phyloP scores from a whole-genome alignment of 1,284 basidiomycete species.

The Boletus sp. region DNA sequence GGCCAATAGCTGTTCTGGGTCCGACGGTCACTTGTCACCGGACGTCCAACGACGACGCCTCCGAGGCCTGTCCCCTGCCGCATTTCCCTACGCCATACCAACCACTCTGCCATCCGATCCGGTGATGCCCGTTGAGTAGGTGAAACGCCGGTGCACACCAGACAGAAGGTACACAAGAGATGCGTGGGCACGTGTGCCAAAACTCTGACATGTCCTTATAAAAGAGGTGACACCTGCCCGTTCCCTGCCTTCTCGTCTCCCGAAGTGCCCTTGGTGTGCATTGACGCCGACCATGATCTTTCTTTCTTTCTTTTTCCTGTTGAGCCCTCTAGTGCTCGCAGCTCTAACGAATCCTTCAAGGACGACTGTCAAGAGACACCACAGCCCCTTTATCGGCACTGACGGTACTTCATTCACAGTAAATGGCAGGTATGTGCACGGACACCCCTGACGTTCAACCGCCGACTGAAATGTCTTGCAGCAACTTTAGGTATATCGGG shows the following conservation, averaged over 20 bases:
- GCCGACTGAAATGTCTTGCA: slow-evolving; percentile 23
- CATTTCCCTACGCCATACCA: not conserved
- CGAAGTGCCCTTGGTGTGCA: slow-evolving; percentile 1
- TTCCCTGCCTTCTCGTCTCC: slow-evolving; percentile 3
- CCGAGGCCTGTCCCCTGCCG: not conserved
- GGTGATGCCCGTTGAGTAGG: not conserved
- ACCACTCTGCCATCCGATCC: not conserved
- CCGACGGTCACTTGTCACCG: not conserved
- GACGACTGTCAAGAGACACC: slow-evolving; percentile 14
- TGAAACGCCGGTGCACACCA: slow-evolving; percentile 6
- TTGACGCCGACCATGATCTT: slow-evolving; percentile 19
- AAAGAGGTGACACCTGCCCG: not conserved
- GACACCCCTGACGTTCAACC: not conserved
- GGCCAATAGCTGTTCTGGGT: not conserved
- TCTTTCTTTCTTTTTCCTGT: slow-evolving; percentile 14
- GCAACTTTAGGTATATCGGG: slow-evolving; percentile 53
- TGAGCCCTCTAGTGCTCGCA: slow-evolving; percentile 16
- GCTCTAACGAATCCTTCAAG: slow-evolving; percentile 14
- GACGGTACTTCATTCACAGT: slow-evolving; percentile 44
- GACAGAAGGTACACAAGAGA: not conserved
- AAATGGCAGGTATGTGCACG: slow-evolving; percentile 44
- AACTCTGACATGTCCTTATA: slow-evolving; percentile 17
- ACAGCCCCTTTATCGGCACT: slow-evolving; percentile 39
- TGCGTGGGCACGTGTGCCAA: slow-evolving; percentile 8
- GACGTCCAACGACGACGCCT: not conserved